Evolutionary conservation across 352 stramenopile genomes (phyloP).

Genomic region (Phytophthora sansomeana): DNA sequence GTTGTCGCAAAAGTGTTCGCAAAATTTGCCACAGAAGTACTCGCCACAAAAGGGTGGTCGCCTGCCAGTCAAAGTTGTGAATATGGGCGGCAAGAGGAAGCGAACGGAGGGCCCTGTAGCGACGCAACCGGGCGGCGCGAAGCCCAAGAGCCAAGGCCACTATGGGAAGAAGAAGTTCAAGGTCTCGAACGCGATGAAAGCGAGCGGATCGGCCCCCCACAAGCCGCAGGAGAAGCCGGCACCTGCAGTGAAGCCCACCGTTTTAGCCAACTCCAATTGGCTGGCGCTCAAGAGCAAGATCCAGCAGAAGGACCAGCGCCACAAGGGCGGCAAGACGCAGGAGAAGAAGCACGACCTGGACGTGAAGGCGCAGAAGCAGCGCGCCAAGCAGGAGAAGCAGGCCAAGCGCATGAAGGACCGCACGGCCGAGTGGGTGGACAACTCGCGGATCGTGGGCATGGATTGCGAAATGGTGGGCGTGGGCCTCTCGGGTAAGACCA

Average conservation of each 20-base stretch:
- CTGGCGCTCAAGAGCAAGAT: conserved; percentile 80
- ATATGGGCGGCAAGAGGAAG: conserved; percentile 50
- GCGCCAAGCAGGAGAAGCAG: conserved; percentile 58
- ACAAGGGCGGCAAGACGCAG: conserved; percentile 23
- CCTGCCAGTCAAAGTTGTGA: conserved; percentile 27
- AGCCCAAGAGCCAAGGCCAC: background rate
- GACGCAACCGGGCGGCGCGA: background rate
- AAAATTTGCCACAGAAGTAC: no score
- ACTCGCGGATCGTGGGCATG: conserved; percentile 80
- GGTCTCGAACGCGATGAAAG: conserved; percentile 11
- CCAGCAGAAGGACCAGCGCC: conserved; percentile 41
- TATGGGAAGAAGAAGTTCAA: conserved; percentile 35
- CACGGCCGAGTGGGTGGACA: conserved; percentile 82
- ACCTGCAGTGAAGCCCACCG: conserved; percentile 20
- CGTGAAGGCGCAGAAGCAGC: conserved; percentile 48
- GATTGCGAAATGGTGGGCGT: conserved; percentile 93
- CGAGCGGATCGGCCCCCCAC: conserved; percentile 20
- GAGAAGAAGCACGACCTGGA: conserved; percentile 49
- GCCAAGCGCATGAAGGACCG: conserved; percentile 56
- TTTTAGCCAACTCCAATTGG: conserved; percentile 74
- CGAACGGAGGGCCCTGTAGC: conserved; percentile 12
- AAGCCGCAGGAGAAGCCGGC: conserved; percentile 35
- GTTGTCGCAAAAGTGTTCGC: no score
- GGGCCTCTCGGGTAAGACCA: conserved; percentile 76
- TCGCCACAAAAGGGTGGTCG: no score